phyloP scores from a whole-genome alignment of 306 rosid genomes.

The Prunus davidiana region DNA sequence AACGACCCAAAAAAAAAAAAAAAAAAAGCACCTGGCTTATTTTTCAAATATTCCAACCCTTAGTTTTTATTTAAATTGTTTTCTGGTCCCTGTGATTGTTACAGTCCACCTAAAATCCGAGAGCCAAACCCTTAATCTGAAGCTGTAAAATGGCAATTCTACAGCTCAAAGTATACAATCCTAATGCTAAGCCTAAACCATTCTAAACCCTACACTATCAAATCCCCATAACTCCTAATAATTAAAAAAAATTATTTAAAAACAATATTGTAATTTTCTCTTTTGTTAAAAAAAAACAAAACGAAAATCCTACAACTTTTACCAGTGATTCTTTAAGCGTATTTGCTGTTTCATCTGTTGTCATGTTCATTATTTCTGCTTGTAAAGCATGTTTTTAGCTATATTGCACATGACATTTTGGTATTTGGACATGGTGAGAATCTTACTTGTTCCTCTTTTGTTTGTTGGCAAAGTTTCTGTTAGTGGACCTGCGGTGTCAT shows the following conservation, averaged over 20 bases:
- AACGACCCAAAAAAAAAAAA: no score
- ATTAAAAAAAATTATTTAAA: neutral
- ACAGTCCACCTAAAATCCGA: neutral
- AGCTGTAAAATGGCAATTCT: neutral
- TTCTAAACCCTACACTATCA: neutral
- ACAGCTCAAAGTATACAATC: neutral
- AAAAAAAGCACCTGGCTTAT: no score
- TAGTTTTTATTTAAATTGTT: no score
- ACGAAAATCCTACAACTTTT: neutral
- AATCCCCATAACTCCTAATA: neutral
- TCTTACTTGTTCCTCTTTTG: slow-evolving; percentile 23
- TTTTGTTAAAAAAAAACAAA: no score
- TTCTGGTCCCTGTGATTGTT: neutral
- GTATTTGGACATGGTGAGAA: slow-evolving; percentile 5
- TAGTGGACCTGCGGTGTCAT: slow-evolving; percentile 88
- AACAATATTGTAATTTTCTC: neutral
- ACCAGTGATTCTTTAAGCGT: neutral
- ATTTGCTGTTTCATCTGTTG: neutral
- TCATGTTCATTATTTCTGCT: neutral
- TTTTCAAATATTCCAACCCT: no score
- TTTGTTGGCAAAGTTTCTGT: slow-evolving; percentile 60
- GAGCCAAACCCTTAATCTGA: neutral
- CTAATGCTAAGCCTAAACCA: neutral
- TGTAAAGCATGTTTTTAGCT: neutral
- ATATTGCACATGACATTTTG: neutral